A percentile compares a stretch with the other conserved stretches of the same genome.
Conservation (phyloP, 164 flowering plant species). For the Umbilicus rupestris region DNA sequence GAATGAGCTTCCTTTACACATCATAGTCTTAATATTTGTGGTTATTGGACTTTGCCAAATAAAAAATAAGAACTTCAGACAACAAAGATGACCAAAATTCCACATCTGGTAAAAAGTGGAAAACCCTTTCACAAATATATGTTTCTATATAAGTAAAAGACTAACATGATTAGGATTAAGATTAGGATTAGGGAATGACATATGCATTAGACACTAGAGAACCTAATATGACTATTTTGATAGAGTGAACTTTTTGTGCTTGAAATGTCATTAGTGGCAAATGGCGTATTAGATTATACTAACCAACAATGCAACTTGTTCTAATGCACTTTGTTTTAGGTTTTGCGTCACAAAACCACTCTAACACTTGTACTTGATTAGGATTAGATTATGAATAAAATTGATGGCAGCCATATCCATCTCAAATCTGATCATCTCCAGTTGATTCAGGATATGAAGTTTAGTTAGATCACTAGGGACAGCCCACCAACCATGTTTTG, state of each 20-base stretch:
- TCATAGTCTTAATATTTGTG: not conserved
- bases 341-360: not conserved
- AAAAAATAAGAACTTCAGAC: not conserved
- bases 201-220: not conserved
- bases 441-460: no score
- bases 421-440: no score
- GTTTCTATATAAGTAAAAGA: not conserved
- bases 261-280: not conserved
- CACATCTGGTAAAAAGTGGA: not conserved
- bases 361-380: not conserved
- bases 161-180: not conserved
- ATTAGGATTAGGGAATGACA: conserved; percentile 1
- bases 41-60: not conserved
- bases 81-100: conserved; percentile 3
- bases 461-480: no score
- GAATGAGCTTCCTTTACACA: not conserved
- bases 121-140: not conserved
- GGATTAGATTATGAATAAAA: no score
- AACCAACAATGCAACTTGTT: not conserved
- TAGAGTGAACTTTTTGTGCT: not conserved
- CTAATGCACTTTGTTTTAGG: not conserved
- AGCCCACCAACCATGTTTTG: no score
- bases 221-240: not conserved
- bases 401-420: no score
- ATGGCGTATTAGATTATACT: not conserved